Percentiles rank a stretch among this genome's conserved stretches.
phyloP scores from a whole-genome alignment of 2,329 filamentous ascomycete genomes.

The Fusarium torreyae region DNA sequence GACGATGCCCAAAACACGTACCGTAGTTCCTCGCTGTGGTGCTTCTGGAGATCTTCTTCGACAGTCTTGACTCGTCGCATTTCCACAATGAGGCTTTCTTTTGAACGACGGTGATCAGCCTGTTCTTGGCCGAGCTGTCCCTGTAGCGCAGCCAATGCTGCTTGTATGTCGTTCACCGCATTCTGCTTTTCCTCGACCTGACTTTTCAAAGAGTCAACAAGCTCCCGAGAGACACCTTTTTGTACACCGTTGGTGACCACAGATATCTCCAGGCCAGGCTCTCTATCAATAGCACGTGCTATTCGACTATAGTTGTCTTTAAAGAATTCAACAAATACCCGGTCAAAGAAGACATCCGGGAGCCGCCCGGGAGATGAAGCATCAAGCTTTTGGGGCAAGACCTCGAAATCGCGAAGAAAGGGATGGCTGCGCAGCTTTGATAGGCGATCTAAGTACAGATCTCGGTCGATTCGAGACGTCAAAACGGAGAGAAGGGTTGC shows the following conservation, averaged over 20 bases:
- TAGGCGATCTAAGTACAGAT: constrained; percentile 88
- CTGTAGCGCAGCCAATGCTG: constrained; percentile 63
- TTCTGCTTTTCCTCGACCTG: constrained; percentile 82
- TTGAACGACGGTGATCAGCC: constrained; percentile 77
- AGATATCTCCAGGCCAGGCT: constrained; percentile 89
- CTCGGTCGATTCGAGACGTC: constrained; percentile 82
- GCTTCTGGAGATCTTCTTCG: constrained; percentile 79
- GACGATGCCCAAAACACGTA: constrained; percentile 53
- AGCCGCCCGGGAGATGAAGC: constrained; percentile 64
- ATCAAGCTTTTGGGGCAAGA: constrained; percentile 79
- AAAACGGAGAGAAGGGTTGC: constrained; percentile 85
- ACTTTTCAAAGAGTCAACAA: constrained; percentile 86
- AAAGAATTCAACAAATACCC: constrained; percentile 90
- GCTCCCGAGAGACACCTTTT: constrained; percentile 92
- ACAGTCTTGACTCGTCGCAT: constrained; percentile 68
- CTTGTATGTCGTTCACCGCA: constrained; percentile 63
- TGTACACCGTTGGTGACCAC: constrained; percentile 84
- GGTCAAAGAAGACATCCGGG: constrained; percentile 88
- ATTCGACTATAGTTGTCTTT: constrained; percentile 96
- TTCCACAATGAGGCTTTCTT: constrained; percentile 64
- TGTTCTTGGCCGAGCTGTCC: constrained; percentile 79
- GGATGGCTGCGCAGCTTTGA: constrained; percentile 83
- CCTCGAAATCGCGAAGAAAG: constrained; percentile 89
- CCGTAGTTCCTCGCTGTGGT: constrained; percentile 77
- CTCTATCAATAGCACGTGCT: constrained; percentile 87